phyloP scores from a whole-genome alignment of 2,329 filamentous ascomycete genomes.

The Leptodontidium sp. region DNA sequence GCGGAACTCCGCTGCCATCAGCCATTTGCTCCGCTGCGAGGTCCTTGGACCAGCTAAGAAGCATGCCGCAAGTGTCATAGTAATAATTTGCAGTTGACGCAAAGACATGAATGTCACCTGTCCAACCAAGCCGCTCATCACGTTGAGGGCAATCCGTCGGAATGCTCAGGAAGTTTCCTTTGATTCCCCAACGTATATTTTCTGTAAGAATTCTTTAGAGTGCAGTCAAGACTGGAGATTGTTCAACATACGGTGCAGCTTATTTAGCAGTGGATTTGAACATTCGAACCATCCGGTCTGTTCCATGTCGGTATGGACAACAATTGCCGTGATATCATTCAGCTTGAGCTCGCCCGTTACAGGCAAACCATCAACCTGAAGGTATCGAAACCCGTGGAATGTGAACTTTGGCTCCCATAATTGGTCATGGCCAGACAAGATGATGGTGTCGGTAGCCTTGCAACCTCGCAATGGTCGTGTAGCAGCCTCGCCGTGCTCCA shows the following conservation, averaged over 20 bases:
- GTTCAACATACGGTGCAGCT: slow-evolving; percentile 48
- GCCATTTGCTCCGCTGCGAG: slow-evolving; percentile 48
- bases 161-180: slow-evolving; percentile 54
- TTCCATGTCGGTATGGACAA: slow-evolving; percentile 37
- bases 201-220: not conserved
- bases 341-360: not conserved
- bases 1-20: slow-evolving; percentile 31
- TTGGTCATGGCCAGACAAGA: slow-evolving; percentile 46
- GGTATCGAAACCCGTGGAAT: slow-evolving; percentile 57
- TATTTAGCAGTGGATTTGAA: slow-evolving; percentile 49
- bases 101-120: slow-evolving; percentile 56
- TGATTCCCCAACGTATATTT: slow-evolving; percentile 57
- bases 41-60: slow-evolving; percentile 49
- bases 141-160: slow-evolving; percentile 58
- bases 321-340: slow-evolving; percentile 30
- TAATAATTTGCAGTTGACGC: slow-evolving; percentile 53
- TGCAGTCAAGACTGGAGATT: not conserved
- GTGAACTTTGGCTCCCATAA: slow-evolving; percentile 53
- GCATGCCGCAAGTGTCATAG: slow-evolving; percentile 51
- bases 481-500: slow-evolving; percentile 52
- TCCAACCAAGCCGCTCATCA: slow-evolving; percentile 58
- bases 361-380: slow-evolving; percentile 36
- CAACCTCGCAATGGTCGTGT: slow-evolving; percentile 51
- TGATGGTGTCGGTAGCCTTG: slow-evolving; percentile 49
- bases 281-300: slow-evolving; percentile 37